These are phyloP conservation scores for Dictyostelium capitatum DNA, from an alignment of 78 protist genomes.

Conservation along the genomic window DNA sequence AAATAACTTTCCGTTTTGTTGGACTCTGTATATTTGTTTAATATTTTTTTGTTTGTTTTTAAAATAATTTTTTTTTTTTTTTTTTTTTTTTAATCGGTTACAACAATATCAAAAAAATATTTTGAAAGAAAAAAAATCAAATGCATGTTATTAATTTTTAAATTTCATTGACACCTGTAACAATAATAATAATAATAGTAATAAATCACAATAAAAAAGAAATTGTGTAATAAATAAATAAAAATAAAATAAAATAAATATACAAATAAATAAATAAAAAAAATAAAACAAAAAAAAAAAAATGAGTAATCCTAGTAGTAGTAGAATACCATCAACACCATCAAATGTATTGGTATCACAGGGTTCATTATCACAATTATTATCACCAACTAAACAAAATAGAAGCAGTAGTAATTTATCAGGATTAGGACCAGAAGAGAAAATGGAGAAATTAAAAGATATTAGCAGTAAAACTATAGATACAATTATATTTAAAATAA, in stretches of 20 bases:
- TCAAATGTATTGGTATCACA: background rate
- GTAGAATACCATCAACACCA: conserved; percentile 8
- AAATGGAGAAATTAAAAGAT: conserved; percentile 62
- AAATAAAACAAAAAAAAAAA: background rate
- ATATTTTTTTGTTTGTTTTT: too few species aligned
- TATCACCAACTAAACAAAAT: background rate
- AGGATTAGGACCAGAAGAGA: conserved; percentile 12
- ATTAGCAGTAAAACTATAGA: conserved; percentile 71
- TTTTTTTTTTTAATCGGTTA: too few species aligned
- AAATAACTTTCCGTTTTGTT: too few species aligned
- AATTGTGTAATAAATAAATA: background rate
- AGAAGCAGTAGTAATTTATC: background rate
- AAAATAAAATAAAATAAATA: background rate
- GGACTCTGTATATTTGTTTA: too few species aligned
- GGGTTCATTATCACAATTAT: background rate
- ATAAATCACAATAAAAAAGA: too few species aligned
- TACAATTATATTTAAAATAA: conserved; percentile 38
- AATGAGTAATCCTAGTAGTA: background rate
- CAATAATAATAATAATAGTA: too few species aligned
- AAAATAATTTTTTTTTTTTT: too few species aligned
- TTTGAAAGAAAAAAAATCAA: too few species aligned
- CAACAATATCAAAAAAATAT: too few species aligned
- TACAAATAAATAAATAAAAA: background rate
- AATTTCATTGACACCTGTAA: too few species aligned
- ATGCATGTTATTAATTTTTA: too few species aligned